Percentiles rank a stretch among this genome's conserved stretches.
phyloP scores from a whole-genome alignment of 2,329 filamentous ascomycete species.

The Pyrenochaeta sp. region DNA sequence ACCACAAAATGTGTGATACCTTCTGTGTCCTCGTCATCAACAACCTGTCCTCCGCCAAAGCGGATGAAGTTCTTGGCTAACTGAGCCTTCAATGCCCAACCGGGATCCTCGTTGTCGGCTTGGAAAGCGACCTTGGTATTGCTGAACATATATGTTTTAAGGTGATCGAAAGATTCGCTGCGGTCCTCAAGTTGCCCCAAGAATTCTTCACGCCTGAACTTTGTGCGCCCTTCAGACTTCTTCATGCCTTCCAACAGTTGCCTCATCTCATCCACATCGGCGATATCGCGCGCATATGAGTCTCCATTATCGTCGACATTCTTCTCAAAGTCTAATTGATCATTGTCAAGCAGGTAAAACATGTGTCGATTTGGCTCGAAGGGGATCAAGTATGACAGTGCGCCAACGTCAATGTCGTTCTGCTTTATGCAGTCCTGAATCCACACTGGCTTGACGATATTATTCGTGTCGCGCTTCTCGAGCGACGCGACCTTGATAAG shows the following conservation, averaged over 20 bases:
- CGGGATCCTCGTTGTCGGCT: conserved; percentile 9
- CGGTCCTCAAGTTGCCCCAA: conserved; percentile 40
- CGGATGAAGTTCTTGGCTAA: conserved; percentile 66
- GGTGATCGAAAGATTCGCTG: conserved; percentile 25
- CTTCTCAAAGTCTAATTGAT: conserved; percentile 62
- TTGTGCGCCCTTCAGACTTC: conserved; percentile 17
- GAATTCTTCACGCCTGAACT: conserved; percentile 30
- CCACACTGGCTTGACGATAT: conserved; percentile 84
- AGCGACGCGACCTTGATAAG: conserved; percentile 84
- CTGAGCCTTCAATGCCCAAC: conserved; percentile 41
- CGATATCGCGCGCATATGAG: conserved; percentile 78
- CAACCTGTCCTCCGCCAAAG: conserved; percentile 74
- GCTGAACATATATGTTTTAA: conserved; percentile 44
- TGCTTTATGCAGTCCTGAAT: conserved; percentile 80
- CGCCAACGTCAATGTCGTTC: conserved; percentile 62
- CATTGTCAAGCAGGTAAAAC: conserved; percentile 70
- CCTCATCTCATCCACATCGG: conserved; percentile 67
- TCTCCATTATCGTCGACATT: conserved; percentile 83
- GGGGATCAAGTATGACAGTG: conserved; percentile 69
- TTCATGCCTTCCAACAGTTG: conserved; percentile 50
- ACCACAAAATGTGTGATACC: conserved; percentile 78
- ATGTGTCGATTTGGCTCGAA: conserved; percentile 73
- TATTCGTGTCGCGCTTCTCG: conserved; percentile 73
- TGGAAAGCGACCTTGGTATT: conserved; percentile 34
- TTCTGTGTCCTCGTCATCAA: conserved; percentile 57